Base-by-base conservation (phyloP, 2,329 filamentous ascomycete species). In the Talaromyces sp. region DNA sequence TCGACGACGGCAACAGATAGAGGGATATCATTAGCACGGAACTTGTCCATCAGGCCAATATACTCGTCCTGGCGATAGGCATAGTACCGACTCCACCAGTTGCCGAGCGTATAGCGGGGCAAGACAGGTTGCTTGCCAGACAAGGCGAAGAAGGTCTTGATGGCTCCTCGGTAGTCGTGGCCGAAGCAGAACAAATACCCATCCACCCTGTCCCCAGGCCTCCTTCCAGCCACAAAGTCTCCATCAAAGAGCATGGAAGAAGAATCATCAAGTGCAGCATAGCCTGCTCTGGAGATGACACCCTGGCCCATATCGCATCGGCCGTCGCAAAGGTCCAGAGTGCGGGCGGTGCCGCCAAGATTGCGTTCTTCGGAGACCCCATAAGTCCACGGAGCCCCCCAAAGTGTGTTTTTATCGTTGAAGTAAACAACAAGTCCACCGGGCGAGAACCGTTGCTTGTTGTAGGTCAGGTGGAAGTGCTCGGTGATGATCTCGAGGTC, bases 81-180 rank as follows among this genome's bases (percentile, higher is more conserved):
- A 64, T 86, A 80, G 66, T 86, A 87, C 7, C 84, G 75, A 48
- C 80, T 83, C 84, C 84, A 87, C 84, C 84, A 87, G 62, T 86
- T 87, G 0, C 84, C 84, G 37, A 87, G 70, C 0, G 81, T 76
- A 75, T 80, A 86, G 13, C 83, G 74, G 0, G 83, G 83, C 0
- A 86, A 67, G 9, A 78, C 58, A 2, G 83, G 83, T 62, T 84
- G 81, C 19, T 72, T 73, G 2, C 83, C 83, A 1, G 82, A 84
- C 11, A 86, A 68, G 1, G 75, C 72, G 65, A 84, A 85, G 36
- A 83, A 78, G 0, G 78, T 77, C 57, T 76, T 75, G 54, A 86
- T 77, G 15, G 82, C 82, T 3, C 70, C 78, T 53, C 75, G 74
- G 63, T 81, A 86, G 62, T 85, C 80, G 58, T 75, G 77, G 1